These are phyloP conservation scores for Globisporangium spiculum DNA, from an alignment of 352 stramenopile species.

Conservation along the genomic window DNA sequence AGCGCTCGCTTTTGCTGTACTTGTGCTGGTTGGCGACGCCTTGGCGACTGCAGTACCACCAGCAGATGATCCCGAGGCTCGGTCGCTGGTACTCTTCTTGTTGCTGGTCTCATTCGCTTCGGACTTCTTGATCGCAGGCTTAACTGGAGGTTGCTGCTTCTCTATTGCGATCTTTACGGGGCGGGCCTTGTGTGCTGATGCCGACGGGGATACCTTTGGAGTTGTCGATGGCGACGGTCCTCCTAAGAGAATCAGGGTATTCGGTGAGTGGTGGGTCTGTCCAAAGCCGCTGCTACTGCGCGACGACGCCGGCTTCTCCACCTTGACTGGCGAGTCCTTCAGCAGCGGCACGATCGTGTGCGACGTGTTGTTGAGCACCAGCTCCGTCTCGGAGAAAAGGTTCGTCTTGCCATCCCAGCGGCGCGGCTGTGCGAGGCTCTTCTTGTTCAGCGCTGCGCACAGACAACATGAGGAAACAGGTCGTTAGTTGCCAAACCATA, in stretches of 20 bases:
- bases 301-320: not conserved
- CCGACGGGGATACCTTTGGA: not conserved
- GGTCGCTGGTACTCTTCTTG: not conserved
- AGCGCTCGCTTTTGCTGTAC: not conserved
- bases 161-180: slow-evolving; percentile 4
- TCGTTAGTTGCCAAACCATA: not conserved
- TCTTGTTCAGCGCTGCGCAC: slow-evolving; percentile 18
- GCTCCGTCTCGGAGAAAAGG: slow-evolving; percentile 16
- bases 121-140: slow-evolving; percentile 1
- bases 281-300: not conserved
- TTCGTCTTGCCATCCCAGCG: slow-evolving; percentile 20
- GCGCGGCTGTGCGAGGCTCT: slow-evolving; percentile 9
- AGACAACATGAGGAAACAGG: not conserved
- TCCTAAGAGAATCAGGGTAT: not conserved
- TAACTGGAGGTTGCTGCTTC: not conserved
- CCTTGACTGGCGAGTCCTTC: not conserved
- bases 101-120: not conserved
- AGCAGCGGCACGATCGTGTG: slow-evolving; percentile 6
- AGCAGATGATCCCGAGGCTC: not conserved
- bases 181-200: not conserved
- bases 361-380: not conserved
- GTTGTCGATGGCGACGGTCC: not conserved
- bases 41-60: not conserved
- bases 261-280: not conserved
- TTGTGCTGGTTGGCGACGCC: not conserved